Evolutionary conservation across 2,329 filamentous ascomycete genomes (phyloP), one percentile per base, ranked within the genome.

Genomic region (Hypoxylon sp.): DNA sequence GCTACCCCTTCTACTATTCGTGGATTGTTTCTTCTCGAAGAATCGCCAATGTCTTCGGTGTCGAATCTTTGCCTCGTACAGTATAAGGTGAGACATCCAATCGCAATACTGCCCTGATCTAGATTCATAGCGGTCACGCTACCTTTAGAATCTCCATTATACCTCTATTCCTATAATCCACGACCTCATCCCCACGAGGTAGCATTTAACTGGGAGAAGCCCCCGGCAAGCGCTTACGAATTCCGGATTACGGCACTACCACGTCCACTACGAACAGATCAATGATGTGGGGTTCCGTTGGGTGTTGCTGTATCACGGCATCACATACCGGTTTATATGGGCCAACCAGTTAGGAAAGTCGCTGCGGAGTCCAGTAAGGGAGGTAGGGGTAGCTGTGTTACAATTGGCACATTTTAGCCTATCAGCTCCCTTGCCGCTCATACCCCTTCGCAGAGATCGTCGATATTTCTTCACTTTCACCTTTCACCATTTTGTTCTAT

Each of bases 221-320:
- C 65, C 51, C 68, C 55, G 68, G 46, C 21, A 41, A 32, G 50
- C 34, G 68, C 63, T 70, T 70, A 70, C 68, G 68, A 63, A 63
- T 70, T 36, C 59, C 58, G 49, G 38, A 57, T 32, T 10, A 25
- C 57, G 52, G 48, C 48, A 59, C 63, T 55, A 62, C 43, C 23
- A 34, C 28, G 10, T 52, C 41, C 14, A 55, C 49, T 58, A 55
- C 51, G 60, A 64, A 59, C 43, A n/a, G 51, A 41, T 59, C 63
- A 67, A 64, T 64, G 52, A 69, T 52, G 49, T 60, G 50, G 36
- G 38, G 63, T 66, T 57, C 46, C 48, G 50, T 58, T 53, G 46
- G 28, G 13, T 13, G 14, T 21, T 28, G 56, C 63, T 28, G 45
- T 63, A 52, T 59, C 51, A 58, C 58, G 55, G 53, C 38, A 59